Base-by-base conservation (phyloP, 768 basidiomycete genomes). In the Pleurotus ostreatus region DNA sequence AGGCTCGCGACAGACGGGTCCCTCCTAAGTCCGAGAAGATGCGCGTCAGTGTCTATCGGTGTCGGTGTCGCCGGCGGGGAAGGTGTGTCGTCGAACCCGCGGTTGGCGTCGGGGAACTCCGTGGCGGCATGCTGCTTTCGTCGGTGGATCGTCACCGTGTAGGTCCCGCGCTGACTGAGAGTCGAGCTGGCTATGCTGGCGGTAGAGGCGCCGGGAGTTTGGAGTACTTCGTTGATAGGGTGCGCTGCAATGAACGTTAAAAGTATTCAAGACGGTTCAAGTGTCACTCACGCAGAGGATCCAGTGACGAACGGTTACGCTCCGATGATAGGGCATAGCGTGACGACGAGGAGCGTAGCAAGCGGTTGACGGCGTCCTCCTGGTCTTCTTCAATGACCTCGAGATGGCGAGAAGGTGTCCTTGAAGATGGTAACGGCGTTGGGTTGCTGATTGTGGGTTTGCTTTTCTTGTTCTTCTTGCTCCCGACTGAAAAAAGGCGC, bases 1-100 rank as follows among this genome's bases (percentile, higher is more conserved):
- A 92, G 71, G 61, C 86, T 91, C 12, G 78, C 86, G 25, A 92
- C 87, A 18, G 90, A 92, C 2, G 89, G 89, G 59, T 92, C 89
- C 23, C 84, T 83, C 44, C 85, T 84, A 46, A 92, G 76, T 18
- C 79, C 71, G 11, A 80, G 68, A 8, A 87, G 71, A 25, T 86
- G 81, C 58, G 72, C 77, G 59, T 74, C 69, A 54, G 61, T 57
- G 40, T 34, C 49, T 58, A 63, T 54, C 44, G 59, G 63, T 46
- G 68, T 69, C 37, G 69, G 65, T 37, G 26, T 34, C 49, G 37
- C 20, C n/a, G 16, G 39, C 12, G 38, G 53, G 11, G 26, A 48
- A 13, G 49, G 38, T 7, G 41, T 39, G 9, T 68, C 60, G 58
- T 71, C 57, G 57, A 55, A 66, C 58, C 63, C 70, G 64, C 79